Evolutionary conservation across 257 asterid species (phyloP).

Genomic region (Dorcoceras hygrometricum): DNA sequence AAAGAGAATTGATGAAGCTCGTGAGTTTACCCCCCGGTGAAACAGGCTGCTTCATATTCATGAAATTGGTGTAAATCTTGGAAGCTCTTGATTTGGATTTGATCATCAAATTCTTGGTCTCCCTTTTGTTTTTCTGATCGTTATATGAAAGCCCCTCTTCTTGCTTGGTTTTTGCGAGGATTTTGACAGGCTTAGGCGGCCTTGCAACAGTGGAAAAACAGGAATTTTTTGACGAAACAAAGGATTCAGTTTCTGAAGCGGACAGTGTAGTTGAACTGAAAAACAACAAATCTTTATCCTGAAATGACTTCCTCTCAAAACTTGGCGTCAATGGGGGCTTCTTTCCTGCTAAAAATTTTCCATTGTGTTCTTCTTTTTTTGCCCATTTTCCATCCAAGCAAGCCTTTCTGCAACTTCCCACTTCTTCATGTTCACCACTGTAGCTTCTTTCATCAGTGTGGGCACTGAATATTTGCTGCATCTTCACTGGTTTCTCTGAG

Average conservation of each 20-base stretch:
- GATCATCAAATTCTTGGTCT: conserved; percentile 33
- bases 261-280: conserved; percentile 74
- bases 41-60: conserved; percentile 70
- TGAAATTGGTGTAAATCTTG: conserved; percentile 60
- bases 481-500: conserved; percentile 23
- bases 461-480: conserved; percentile 8
- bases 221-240: conserved; percentile 31
- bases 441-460: background rate
- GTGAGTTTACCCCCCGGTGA: conserved; percentile 76
- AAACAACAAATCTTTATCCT: conserved; percentile 51
- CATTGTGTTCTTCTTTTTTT: conserved; percentile 42
- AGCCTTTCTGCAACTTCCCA: conserved; percentile 34
- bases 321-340: conserved; percentile 29
- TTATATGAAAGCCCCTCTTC: background rate
- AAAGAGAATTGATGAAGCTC: conserved; percentile 52
- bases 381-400: conserved; percentile 63
- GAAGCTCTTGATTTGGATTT: conserved; percentile 54
- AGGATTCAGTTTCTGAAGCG: conserved; percentile 55
- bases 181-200: conserved; percentile 41
- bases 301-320: conserved; percentile 21
- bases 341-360: conserved; percentile 17
- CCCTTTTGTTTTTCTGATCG: conserved; percentile 6
- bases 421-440: conserved; percentile 30
- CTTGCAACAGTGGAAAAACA: conserved; percentile 36
- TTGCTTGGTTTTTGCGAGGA: conserved; percentile 13